phyloP scores from a whole-genome alignment of 495 filamentous ascomycete genomes.

The Penicillium tannophilum region DNA sequence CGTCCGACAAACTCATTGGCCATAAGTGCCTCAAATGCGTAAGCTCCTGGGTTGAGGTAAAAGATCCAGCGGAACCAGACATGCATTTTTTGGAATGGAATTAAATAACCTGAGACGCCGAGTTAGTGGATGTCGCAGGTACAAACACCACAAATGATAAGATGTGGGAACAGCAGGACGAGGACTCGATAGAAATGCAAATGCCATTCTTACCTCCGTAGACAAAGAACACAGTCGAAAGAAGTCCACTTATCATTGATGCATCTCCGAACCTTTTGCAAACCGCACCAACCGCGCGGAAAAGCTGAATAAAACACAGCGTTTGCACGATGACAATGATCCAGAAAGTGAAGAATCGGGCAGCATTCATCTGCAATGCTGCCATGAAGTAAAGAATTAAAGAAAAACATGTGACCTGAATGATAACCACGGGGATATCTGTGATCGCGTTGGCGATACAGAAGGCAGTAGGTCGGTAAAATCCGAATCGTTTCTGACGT shows the following conservation, averaged over 20 bases:
- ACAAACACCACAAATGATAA: neutral
- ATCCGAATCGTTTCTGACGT: constrained; percentile 59
- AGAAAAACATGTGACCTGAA: constrained; percentile 69
- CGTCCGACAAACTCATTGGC: constrained; percentile 84
- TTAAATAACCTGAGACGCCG: constrained; percentile 67
- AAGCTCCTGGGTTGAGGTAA: constrained; percentile 82
- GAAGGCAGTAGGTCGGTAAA: constrained; percentile 76
- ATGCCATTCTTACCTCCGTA: constrained; percentile 63
- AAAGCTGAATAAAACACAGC: constrained; percentile 73
- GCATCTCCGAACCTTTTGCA: constrained; percentile 85
- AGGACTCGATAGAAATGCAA: neutral
- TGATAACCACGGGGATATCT: constrained; percentile 67
- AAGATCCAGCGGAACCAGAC: constrained; percentile 89
- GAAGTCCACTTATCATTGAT: constrained; percentile 73
- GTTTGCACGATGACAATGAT: constrained; percentile 70
- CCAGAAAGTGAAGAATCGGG: constrained; percentile 77
- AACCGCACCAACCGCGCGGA: constrained; percentile 73
- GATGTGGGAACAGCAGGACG: constrained; percentile 57
- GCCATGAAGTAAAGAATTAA: constrained; percentile 83
- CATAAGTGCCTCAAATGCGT: constrained; percentile 87
- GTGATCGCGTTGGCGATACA: constrained; percentile 80
- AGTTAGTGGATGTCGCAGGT: neutral
- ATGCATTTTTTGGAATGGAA: constrained; percentile 75
- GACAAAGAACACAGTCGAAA: constrained; percentile 78
- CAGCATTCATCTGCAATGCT: constrained; percentile 64